Evolutionary conservation across 495 filamentous ascomycete genomes (phyloP).

Genomic region (Lasiosphaeria hispida): DNA sequence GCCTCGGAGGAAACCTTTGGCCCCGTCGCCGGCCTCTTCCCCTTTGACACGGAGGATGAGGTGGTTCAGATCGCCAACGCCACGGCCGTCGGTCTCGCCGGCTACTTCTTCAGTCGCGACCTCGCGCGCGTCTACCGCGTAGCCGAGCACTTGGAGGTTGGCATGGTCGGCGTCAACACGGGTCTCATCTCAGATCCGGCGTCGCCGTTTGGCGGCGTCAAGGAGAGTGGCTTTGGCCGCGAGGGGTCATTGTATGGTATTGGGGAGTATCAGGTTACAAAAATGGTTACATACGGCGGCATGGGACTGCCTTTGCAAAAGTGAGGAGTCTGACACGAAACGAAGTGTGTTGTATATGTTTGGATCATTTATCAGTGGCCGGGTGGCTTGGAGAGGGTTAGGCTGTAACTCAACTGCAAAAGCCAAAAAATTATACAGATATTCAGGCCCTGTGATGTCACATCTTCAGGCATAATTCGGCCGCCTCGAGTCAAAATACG

Average conservation of each 20-base stretch:
- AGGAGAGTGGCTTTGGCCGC: slow-evolving; percentile 86
- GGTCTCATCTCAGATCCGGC: slow-evolving; percentile 80
- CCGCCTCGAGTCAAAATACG: too few species aligned
- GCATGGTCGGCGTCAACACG: slow-evolving; percentile 88
- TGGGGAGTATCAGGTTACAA: slow-evolving; percentile 82
- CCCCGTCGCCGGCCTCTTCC: slow-evolving; percentile 79
- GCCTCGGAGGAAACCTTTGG: slow-evolving; percentile 85
- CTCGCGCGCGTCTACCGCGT: slow-evolving; percentile 69
- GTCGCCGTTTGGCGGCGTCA: slow-evolving; percentile 88
- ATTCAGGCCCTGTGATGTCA: too few species aligned
- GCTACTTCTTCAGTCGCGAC: slow-evolving; percentile 83
- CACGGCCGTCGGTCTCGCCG: slow-evolving; percentile 75
- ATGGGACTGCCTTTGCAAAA: slow-evolving; percentile 59
- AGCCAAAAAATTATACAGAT: too few species aligned
- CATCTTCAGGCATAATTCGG: background rate
- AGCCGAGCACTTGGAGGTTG: slow-evolving; percentile 81
- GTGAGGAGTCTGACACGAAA: background rate
- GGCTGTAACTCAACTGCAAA: too few species aligned
- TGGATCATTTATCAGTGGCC: too few species aligned
- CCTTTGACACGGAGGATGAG: slow-evolving; percentile 79
- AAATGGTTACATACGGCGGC: slow-evolving; percentile 83
- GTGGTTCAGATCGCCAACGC: slow-evolving; percentile 76
- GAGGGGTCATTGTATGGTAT: slow-evolving; percentile 92
- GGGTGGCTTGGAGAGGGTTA: too few species aligned
- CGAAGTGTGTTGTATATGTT: too few species aligned